These are phyloP conservation scores for Parascedosporium putredinis DNA, from an alignment of 2,329 filamentous ascomycete genomes.

Conservation along the genomic window DNA sequence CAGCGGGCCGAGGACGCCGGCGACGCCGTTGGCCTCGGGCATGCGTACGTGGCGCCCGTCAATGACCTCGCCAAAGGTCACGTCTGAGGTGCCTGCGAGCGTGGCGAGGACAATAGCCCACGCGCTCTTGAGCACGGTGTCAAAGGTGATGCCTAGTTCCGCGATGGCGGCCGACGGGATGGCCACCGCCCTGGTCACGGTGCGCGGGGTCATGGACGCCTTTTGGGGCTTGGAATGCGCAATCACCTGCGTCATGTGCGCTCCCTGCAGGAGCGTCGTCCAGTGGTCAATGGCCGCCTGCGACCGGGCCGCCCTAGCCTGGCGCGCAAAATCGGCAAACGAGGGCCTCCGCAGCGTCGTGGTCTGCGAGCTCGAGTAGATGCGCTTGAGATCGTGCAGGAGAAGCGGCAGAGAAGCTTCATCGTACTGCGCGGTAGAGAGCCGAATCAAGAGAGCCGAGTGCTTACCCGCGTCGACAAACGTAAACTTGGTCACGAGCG, in stretches of 20 bases:
- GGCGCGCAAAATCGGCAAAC: conserved; percentile 38
- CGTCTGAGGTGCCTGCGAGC: conserved; percentile 35
- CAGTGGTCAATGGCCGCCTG: conserved; percentile 34
- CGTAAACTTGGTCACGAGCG: conserved; percentile 37
- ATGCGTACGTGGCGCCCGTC: conserved; percentile 35
- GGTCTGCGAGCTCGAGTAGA: conserved; percentile 27
- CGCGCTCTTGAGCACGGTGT: conserved; percentile 44
- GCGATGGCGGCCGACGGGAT: conserved; percentile 25
- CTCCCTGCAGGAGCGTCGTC: conserved; percentile 31
- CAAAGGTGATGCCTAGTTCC: conserved; percentile 35
- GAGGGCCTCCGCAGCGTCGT: conserved; percentile 26
- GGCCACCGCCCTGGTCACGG: conserved; percentile 27
- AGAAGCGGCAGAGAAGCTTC: conserved; percentile 33
- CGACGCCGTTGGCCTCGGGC: conserved; percentile 43
- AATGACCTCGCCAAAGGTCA: conserved; percentile 46
- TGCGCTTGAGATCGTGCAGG: conserved; percentile 35
- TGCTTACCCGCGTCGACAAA: conserved; percentile 38
- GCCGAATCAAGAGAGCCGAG: conserved; percentile 34
- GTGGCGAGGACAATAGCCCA: conserved; percentile 46
- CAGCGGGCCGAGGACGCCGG: conserved; percentile 35
- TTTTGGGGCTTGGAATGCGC: conserved; percentile 29
- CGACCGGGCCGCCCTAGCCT: conserved; percentile 12
- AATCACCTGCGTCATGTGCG: conserved; percentile 35
- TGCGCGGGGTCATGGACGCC: conserved; percentile 27
- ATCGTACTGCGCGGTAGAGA: conserved; percentile 40